Conservation (phyloP, 202 grass and related monocot species). For the Schoenoplectus tabernaemontani region DNA sequence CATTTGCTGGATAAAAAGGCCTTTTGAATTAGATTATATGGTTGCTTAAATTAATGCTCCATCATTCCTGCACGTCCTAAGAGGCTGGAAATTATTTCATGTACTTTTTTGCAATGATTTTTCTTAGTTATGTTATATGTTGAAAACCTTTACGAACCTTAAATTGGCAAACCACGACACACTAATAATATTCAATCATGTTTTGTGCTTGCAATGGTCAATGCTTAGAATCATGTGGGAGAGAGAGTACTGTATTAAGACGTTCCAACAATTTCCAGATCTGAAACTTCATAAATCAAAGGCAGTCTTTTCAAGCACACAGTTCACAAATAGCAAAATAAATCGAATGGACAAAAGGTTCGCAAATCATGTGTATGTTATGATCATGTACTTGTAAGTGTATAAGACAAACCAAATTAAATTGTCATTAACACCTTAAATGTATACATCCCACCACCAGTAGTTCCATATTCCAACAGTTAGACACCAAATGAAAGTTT, state of each 20-base stretch:
- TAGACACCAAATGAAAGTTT: slow-evolving; percentile 6
- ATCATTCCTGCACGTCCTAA: background rate
- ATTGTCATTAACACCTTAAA: background rate
- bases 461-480: background rate
- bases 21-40: background rate
- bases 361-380: background rate
- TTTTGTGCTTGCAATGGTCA: background rate
- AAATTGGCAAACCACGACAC: background rate
- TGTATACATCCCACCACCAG: background rate
- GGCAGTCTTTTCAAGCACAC: background rate
- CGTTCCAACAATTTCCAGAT: background rate
- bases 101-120: background rate
- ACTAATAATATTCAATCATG: background rate
- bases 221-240: background rate
- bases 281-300: background rate
- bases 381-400: slow-evolving; percentile 4
- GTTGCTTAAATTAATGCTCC: background rate
- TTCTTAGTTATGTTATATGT: background rate
- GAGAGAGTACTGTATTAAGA: background rate
- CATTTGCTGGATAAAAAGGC: background rate
- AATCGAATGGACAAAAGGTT: background rate
- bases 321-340: background rate
- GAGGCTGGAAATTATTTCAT: background rate
- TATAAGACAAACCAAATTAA: background rate
- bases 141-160: background rate